Evolutionary conservation across 148 eudicot genomes (phyloP), one percentile per base, ranked within the genome.

Genomic region (Amaranthus cruentus): DNA sequence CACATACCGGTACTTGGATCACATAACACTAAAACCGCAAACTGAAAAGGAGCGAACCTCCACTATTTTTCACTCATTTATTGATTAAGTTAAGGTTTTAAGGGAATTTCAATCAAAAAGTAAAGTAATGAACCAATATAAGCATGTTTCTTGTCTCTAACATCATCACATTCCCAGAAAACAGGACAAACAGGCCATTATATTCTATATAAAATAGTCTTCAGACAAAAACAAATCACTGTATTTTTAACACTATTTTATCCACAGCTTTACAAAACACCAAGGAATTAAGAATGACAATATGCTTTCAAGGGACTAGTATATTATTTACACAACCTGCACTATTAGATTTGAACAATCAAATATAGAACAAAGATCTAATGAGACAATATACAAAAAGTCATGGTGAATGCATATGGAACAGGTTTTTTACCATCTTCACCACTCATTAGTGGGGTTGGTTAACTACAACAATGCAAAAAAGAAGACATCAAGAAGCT

Each of bases 371-470:
- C 38, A 28, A 28, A 28, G 38, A 28, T 28, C 38, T 28, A 28
- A n/a, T 10, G 47, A 5, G 71, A 75, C 75, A 79, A 66, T 68
- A 51, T 67, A 65, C 60, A 79, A 70, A 60, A 53, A 74, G 75
- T n/a, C 82, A 64, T 49, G 71, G 62, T 47, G 15, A 48, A 63
- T 62, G 72, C 71, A 58, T 48, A 69, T 69, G 72, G 75, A 75
- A 75, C 67, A 70, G 82, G 75, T 79, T 70, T 18, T 18, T 28
- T 38, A 64, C 12, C 63, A 47, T 72, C 60, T 49, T 68, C 69
- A 78, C 47, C 38, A 60, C 49, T 68, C 69, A 78, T 42, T 48
- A 60, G 64, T 69, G 48, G 13, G 13, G 10, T 48, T 62, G 62
- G 38, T 46, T 68, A 15, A 42, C 54, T 38, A 56, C 5, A 15